Percentiles rank a stretch among this genome's conserved stretches.
Conservation (phyloP, 2,329 filamentous ascomycete species). For the Penicillium hesseltinei region DNA sequence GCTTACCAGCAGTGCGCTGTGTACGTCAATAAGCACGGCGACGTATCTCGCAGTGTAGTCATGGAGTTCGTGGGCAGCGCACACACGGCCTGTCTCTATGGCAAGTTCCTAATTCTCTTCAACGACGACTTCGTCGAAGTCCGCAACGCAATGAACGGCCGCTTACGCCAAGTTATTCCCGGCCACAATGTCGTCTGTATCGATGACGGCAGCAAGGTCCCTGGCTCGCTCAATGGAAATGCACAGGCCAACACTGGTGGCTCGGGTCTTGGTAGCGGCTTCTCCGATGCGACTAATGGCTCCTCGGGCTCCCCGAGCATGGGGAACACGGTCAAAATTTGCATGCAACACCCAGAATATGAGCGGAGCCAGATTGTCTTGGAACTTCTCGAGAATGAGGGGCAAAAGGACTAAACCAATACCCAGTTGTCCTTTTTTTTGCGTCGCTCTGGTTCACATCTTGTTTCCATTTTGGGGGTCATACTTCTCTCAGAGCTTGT, state of each 20-base stretch:
- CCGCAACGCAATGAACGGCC: conserved; percentile 91
- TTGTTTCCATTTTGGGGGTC: background rate
- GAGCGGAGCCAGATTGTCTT: conserved; percentile 82
- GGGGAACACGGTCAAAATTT: conserved; percentile 82
- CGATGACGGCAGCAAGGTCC: conserved; percentile 65
- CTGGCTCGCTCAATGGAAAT: conserved; percentile 38
- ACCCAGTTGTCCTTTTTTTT: no score
- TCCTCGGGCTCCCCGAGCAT: conserved; percentile 42
- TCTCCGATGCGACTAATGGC: conserved; percentile 40
- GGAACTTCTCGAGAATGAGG: conserved; percentile 89
- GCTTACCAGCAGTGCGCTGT: conserved; percentile 96
- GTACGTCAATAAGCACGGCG: conserved; percentile 97
- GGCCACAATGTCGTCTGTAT: conserved; percentile 86
- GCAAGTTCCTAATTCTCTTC: conserved; percentile 87
- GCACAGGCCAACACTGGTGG: conserved; percentile 33
- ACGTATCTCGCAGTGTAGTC: conserved; percentile 87
- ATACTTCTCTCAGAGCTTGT: background rate
- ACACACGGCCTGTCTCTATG: conserved; percentile 80
- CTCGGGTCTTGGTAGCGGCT: conserved; percentile 27
- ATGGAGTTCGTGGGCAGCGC: conserved; percentile 99
- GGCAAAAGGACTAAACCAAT: conserved; percentile 57
- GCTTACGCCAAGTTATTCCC: conserved; percentile 88
- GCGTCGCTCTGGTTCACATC: background rate
- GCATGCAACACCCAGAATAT: conserved; percentile 89
- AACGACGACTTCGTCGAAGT: conserved; percentile 97